Conservation (phyloP, 2,329 filamentous ascomycete genomes). For the Bipolaris bicolor region DNA sequence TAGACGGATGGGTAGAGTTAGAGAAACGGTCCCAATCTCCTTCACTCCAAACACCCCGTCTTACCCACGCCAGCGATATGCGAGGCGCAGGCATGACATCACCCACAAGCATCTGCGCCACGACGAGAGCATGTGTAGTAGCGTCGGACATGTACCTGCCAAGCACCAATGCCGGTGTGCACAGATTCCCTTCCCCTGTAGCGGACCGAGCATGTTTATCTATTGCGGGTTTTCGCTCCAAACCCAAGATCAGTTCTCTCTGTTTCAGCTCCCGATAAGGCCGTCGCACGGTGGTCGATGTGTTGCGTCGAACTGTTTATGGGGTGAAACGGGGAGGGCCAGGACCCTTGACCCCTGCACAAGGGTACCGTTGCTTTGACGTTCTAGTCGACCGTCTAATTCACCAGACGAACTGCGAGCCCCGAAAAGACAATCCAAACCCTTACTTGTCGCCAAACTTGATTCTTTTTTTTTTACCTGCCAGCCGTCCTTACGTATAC, state of each 20-base stretch:
- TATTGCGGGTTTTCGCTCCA: background rate
- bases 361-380: constrained; percentile 29
- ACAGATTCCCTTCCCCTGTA: background rate
- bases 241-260: background rate
- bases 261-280: constrained; percentile 1
- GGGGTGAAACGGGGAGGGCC: constrained; percentile 20
- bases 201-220: background rate
- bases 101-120: constrained; percentile 18
- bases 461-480: background rate
- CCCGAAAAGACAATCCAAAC: constrained; percentile 17
- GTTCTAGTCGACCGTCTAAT: constrained; percentile 21
- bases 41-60: background rate
- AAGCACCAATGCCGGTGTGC: constrained; percentile 19
- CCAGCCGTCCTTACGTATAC: constrained; percentile 8
- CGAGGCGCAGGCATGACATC: constrained; percentile 19
- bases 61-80: background rate
- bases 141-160: constrained; percentile 24
- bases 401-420: constrained; percentile 14
- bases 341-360: constrained; percentile 21
- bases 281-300: background rate
- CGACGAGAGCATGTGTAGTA: constrained; percentile 18
- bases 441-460: constrained; percentile 7
- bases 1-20: too few species aligned
- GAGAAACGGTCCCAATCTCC: too few species aligned
- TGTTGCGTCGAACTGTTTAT: constrained; percentile 1